phyloP scores from a whole-genome alignment of 1,284 basidiomycete genomes.

The Melampsora occidentalis region DNA sequence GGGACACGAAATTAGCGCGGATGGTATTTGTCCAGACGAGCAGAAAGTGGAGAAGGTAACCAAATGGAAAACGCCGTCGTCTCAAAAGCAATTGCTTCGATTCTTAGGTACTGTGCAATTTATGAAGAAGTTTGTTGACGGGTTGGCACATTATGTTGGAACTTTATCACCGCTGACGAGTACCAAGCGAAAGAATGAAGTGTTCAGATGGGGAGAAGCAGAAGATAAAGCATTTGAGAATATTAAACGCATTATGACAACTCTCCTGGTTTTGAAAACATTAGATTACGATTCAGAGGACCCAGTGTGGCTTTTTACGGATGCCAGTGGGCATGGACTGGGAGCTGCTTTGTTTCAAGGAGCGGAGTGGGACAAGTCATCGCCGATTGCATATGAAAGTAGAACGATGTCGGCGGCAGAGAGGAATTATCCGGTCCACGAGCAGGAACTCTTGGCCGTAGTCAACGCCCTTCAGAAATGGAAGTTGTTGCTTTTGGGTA shows the following conservation, averaged over 20 bases:
- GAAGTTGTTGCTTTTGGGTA: constrained; percentile 3
- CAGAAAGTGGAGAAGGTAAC: constrained; percentile 53
- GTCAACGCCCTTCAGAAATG: constrained; percentile 3
- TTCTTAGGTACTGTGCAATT: constrained; percentile 57
- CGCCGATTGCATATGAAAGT: constrained; percentile 1
- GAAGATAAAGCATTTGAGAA: neutral
- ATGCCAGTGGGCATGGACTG: constrained; percentile 9
- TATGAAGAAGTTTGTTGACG: constrained; percentile 54
- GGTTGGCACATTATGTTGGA: constrained; percentile 52
- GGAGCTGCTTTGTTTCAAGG: constrained; percentile 10
- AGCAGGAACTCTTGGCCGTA: constrained; percentile 12
- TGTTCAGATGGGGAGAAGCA: constrained; percentile 5
- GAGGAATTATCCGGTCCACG: neutral
- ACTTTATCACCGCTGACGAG: constrained; percentile 54
- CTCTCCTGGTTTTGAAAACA: neutral
- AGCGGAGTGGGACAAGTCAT: neutral
- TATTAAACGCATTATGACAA: constrained; percentile 19
- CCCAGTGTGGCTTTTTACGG: constrained; percentile 16
- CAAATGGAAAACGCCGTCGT: constrained; percentile 53
- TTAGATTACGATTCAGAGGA: constrained; percentile 2
- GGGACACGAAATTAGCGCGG: constrained; percentile 53
- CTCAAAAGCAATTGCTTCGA: constrained; percentile 50
- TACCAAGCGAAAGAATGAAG: constrained; percentile 44
- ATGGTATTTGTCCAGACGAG: constrained; percentile 53
- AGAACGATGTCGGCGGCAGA: neutral